These are phyloP conservation scores for Tolypocladium guangdongense DNA, from an alignment of 2,329 filamentous ascomycete genomes.

Conservation along the genomic window DNA sequence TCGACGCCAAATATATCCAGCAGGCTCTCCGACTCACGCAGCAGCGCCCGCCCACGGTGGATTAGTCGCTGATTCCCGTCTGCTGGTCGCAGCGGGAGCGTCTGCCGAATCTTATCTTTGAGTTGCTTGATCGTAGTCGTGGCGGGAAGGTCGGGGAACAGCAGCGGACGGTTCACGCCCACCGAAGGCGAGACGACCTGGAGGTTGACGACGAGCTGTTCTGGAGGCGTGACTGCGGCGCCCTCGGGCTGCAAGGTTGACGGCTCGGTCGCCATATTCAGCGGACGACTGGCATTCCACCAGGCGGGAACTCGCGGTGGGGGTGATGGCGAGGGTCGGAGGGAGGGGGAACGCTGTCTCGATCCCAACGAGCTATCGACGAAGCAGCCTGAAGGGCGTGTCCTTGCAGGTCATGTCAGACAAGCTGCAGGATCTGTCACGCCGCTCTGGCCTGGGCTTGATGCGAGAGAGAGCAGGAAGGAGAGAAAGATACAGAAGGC, in stretches of 20 bases:
- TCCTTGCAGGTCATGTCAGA: slow-evolving; percentile 9
- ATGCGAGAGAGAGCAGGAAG: background rate
- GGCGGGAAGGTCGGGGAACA: slow-evolving; percentile 35
- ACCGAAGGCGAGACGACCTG: slow-evolving; percentile 49
- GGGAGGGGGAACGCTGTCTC: background rate
- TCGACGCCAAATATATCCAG: slow-evolving; percentile 45
- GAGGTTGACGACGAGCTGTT: slow-evolving; percentile 37
- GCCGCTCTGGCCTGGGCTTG: background rate
- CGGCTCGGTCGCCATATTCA: slow-evolving; percentile 29
- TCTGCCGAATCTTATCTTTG: slow-evolving; percentile 46
- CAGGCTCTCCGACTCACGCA: slow-evolving; percentile 44
- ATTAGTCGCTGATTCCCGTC: slow-evolving; percentile 50
- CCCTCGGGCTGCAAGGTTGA: slow-evolving; percentile 15
- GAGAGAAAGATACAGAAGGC: background rate
- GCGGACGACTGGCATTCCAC: slow-evolving; percentile 16
- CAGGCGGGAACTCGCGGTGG: background rate
- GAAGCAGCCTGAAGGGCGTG: slow-evolving; percentile 1
- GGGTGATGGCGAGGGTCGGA: background rate
- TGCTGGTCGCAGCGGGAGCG: slow-evolving; percentile 35
- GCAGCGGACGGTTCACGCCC: slow-evolving; percentile 38
- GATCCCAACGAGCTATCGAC: background rate
- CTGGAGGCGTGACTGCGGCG: slow-evolving; percentile 11
- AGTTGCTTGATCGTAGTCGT: slow-evolving; percentile 44
- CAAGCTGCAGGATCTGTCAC: slow-evolving; percentile 1
- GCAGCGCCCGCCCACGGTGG: slow-evolving; percentile 45